phyloP scores from a whole-genome alignment of 768 basidiomycete genomes.

The Solioccasus polychromus region DNA sequence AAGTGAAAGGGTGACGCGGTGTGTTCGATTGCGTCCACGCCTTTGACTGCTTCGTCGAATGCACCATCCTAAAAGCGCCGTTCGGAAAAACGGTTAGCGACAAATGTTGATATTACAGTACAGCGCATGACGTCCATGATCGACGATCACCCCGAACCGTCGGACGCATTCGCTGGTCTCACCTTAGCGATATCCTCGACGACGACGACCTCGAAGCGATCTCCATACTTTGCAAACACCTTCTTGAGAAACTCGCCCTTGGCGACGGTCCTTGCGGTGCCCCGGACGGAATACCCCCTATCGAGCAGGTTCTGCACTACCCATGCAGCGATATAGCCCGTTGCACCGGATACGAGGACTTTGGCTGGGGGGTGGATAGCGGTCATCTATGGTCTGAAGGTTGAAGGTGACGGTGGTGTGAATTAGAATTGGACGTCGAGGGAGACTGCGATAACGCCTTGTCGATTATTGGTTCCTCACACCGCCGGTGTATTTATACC shows the following conservation, averaged over 20 bases:
- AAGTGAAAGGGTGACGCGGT: constrained; percentile 59
- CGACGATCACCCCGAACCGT: no score
- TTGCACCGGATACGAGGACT: constrained; percentile 30
- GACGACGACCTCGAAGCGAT: constrained; percentile 59
- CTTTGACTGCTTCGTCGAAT: constrained; percentile 75
- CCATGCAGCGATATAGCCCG: constrained; percentile 38
- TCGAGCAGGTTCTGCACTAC: constrained; percentile 55
- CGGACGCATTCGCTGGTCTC: no score
- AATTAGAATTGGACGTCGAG: no score
- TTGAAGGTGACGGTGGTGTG: no score
- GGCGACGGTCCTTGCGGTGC: constrained; percentile 59
- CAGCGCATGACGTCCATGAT: background rate
- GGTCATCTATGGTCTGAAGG: no score
- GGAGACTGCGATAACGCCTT: no score
- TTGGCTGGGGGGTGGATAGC: constrained; percentile 25
- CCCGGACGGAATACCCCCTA: constrained; percentile 60
- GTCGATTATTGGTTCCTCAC: no score
- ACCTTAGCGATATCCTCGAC: constrained; percentile 68
- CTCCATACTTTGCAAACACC: constrained; percentile 50
- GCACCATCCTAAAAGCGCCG: constrained; percentile 59
- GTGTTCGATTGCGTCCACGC: constrained; percentile 66
- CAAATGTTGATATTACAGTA: no score
- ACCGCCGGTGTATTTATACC: no score
- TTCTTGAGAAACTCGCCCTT: constrained; percentile 60
- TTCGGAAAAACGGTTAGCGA: no score